Evolutionary conservation across 495 filamentous ascomycete species (phyloP), one percentile per base, ranked within the genome.

Genomic region (Penicillium paxilli): DNA sequence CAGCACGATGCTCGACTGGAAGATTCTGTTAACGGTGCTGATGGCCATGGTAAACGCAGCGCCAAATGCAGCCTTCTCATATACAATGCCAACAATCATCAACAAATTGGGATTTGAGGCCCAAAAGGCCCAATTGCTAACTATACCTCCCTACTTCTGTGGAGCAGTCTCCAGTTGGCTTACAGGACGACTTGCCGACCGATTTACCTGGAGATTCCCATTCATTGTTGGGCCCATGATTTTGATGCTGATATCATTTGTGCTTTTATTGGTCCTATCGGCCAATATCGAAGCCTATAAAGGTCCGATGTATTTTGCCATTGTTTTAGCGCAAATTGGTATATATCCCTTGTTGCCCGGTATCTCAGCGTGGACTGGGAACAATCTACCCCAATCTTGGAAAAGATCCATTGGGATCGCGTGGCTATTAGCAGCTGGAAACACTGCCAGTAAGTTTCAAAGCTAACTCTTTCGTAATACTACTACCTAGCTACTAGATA

Each of bases 61-160:
- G 68, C 73, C 12, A 50, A 70, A 9, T 68, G 71, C 19, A 77
- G 79, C 64, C 73, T 78, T 62, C 51, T 75, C 49, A 74, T 80
- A 65, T 75, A 82, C 64, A 47, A 61, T 80, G 63, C 79, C 79
- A 8, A 78, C 75, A 23, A 74, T 82, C 38, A 58, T 82, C 19
- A 58, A 32, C 17, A 71, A 76, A 9, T 57, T 82, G 11, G 74
- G 75, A 9, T 81, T 70, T 66, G 55, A 65, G 46, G 59, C 63
- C 37, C 66, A 72, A 22, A 55, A 67, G 23, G 72, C 76, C 12
- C 77, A 80, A 53, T 69, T 80, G 22, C 71, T 78, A 53, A 76
- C 76, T 28, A 76, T 80, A n/a, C 80, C 78, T 14, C 78, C 78
- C 1, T 83, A 83, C 40, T 75, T 75, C 0, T 60, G 59, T 20